Base-by-base conservation (phyloP, 1,284 basidiomycete species). In the Gomphus bonarii region DNA sequence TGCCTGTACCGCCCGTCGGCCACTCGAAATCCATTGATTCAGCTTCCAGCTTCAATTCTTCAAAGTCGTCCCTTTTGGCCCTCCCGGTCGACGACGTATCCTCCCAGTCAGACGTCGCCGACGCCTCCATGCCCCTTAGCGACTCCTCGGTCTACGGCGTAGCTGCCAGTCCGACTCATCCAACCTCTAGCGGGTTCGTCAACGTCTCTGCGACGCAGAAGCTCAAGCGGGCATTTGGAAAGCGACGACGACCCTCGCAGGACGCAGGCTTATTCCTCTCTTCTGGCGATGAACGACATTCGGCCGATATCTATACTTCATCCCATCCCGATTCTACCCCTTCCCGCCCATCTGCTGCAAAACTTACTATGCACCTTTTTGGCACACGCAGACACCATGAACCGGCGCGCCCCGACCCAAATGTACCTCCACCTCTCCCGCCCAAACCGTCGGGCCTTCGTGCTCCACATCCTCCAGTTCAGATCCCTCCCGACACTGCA, bases 191-290 rank as follows among this genome's bases (percentile, higher is more conserved):
- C 1, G 38, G 10, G 2, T 31, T 35, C 50, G n/a, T 12, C 18
- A 46, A 50, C 16, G 42, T 36, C n/a, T 53, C 56, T 22, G 42
- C 56, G 5, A 58, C 50, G 9, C 56, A 58, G 42, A 79, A 77
- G 65, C 69, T 88, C 59, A 82, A 80, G 63, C 82, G 83, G 57
- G 83, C 79, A 18, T 82, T 85, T 64, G 79, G 69, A 44, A 74
- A 70, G 9, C 76, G 84, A 50, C 74, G 81, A 63, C 87, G 84
- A 73, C 83, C 81, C 66, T 78, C 81, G 9, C 80, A 83, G 63
- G 75, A 79, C 63, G 64, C 64, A 25, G 61, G 62, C 57, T 61
- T 25, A 63, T 61, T 65, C 65, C 62, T 55, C 63, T 64, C 58
- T 5, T 52, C 48, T 20, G 36, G 22, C 9, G 51, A 40, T 16